Percentiles rank a stretch among this genome's conserved stretches.
Evolutionary conservation across 805 yeast genomes (phyloP).

Genomic region (Lipomyces starkeyi): DNA sequence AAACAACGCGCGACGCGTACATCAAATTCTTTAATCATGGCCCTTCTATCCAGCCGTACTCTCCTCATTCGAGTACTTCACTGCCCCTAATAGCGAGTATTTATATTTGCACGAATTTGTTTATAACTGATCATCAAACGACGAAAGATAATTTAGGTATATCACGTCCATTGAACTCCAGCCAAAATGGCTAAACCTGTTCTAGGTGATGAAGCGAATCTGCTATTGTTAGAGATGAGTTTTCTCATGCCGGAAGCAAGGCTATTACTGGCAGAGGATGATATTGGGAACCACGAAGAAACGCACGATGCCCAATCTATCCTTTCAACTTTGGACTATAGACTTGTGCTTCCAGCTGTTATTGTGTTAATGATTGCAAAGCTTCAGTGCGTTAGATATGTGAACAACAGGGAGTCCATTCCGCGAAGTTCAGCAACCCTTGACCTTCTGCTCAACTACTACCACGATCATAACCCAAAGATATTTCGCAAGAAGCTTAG

Average conservation of each 20-base stretch:
- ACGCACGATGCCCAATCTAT: no score
- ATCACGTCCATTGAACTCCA: not conserved
- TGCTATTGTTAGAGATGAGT: not conserved
- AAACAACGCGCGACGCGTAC: conserved; percentile 6
- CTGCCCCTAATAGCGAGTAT: conserved; percentile 2
- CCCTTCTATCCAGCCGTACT: not conserved
- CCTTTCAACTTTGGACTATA: not conserved
- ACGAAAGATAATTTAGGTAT: conserved; percentile 1
- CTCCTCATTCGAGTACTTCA: not conserved
- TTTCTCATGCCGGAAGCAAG: not conserved
- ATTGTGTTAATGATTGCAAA: not conserved
- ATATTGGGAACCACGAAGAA: not conserved
- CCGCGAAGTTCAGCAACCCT: not conserved
- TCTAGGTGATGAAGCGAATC: not conserved
- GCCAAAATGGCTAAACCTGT: not conserved
- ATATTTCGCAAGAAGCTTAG: no score
- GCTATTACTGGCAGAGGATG: not conserved
- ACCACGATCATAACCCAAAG: not conserved
- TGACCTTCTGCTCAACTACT: not conserved
- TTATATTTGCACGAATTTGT: not conserved
- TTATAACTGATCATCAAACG: not conserved
- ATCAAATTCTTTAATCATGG: conserved; percentile 1
- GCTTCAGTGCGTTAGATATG: not conserved
- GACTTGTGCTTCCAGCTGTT: not conserved
- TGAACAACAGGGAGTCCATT: not conserved